Conservation (phyloP, 257 asterid species). For the Solanum sitiens region DNA sequence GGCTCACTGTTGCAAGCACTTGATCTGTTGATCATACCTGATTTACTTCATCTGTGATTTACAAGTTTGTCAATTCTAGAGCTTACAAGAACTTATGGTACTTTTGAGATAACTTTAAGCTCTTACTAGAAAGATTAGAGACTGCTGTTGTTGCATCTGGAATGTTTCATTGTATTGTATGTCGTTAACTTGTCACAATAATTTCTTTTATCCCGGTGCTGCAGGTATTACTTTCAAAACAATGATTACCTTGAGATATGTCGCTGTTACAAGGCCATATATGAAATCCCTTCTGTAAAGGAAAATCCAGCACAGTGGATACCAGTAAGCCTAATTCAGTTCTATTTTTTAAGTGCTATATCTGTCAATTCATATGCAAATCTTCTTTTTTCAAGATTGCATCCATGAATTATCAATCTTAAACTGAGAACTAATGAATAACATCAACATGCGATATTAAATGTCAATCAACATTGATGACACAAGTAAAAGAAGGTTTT, state of each 20-base stretch:
- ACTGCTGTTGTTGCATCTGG: not conserved
- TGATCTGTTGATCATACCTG: not conserved
- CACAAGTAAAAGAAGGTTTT: not conserved
- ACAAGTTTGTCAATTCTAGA: not conserved
- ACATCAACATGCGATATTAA: not conserved
- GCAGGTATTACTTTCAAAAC: slow-evolving; percentile 69
- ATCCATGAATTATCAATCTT: not conserved
- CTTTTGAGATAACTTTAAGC: not conserved
- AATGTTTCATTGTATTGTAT: not conserved
- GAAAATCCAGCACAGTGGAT: slow-evolving; percentile 77
- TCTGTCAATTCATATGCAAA: not conserved
- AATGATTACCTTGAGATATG: slow-evolving; percentile 93
- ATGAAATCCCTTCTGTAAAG: slow-evolving; percentile 82
- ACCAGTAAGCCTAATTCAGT: slow-evolving; percentile 40
- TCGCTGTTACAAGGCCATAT: slow-evolving; percentile 89
- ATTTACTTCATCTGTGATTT: not conserved
- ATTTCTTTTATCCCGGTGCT: not conserved
- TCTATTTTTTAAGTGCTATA: not conserved
- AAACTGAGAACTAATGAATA: not conserved
- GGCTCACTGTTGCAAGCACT: not conserved
- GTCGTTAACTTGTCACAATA: not conserved
- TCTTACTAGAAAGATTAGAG: not conserved
- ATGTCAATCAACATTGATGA: not conserved
- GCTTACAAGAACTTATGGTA: not conserved
- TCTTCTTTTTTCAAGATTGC: not conserved